phyloP scores from a whole-genome alignment of 75 land plant species.

The Larix kaempferi region DNA sequence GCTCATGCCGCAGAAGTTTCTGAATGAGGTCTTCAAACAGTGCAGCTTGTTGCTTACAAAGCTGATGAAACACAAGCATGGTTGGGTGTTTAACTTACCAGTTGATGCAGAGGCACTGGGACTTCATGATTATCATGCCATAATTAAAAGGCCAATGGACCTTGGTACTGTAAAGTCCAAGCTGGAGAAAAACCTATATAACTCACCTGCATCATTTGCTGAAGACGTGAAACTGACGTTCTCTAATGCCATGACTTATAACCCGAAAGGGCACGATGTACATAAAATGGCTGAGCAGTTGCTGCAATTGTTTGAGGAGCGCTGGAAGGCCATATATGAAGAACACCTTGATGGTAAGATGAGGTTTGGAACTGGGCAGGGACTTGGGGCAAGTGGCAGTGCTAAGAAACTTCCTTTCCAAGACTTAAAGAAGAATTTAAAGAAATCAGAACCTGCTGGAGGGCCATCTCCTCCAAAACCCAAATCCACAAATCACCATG shows the following conservation, averaged over 20 bases:
- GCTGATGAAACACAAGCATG: slow-evolving; percentile 73
- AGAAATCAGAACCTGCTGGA: slow-evolving; percentile 30
- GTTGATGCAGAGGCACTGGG: slow-evolving; percentile 65
- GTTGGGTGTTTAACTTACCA: slow-evolving; percentile 74
- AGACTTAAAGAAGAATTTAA: slow-evolving; percentile 31
- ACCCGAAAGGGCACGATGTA: slow-evolving; percentile 64
- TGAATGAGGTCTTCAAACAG: slow-evolving; percentile 29
- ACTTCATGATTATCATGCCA: slow-evolving; percentile 56
- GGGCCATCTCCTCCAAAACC: slow-evolving; percentile 8
- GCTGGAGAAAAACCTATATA: slow-evolving; percentile 39
- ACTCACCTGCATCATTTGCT: slow-evolving; percentile 53
- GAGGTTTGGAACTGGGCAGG: slow-evolving; percentile 9
- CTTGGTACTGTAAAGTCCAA: slow-evolving; percentile 67
- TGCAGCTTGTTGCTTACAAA: slow-evolving; percentile 48
- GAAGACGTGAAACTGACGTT: slow-evolving; percentile 73
- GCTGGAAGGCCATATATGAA: slow-evolving; percentile 37
- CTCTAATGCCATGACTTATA: slow-evolving; percentile 70
- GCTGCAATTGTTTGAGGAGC: slow-evolving; percentile 45
- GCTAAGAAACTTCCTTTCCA: slow-evolving; percentile 4
- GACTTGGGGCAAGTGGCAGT: slow-evolving; percentile 11
- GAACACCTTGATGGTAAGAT: slow-evolving; percentile 9
- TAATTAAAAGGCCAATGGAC: slow-evolving; percentile 78
- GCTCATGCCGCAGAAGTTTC: slow-evolving; percentile 3
- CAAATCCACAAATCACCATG: not conserved
- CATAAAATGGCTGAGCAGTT: slow-evolving; percentile 58